Evolutionary conservation across 1,284 basidiomycete genomes (phyloP), one percentile per base, ranked within the genome.

Genomic region (Ustilago bromivora): DNA sequence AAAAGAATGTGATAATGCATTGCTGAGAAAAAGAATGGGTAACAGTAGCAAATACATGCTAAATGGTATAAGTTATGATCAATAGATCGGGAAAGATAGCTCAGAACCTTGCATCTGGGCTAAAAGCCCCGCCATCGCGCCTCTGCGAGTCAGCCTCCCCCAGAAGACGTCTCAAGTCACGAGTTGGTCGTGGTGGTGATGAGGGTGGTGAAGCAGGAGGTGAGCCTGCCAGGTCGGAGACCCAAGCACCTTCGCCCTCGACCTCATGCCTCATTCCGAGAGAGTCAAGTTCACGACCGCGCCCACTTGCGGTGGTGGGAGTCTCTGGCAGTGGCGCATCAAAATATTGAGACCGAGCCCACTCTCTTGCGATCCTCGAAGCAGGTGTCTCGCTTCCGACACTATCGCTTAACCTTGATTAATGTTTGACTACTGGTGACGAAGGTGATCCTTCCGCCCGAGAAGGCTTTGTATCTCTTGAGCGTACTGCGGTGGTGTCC

Each of bases 281-380:
- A 4, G 11, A 41, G 40, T 38, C 5, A 41, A 19, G 43, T 23
- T 17, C 28, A 23, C 17, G 9, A 13, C 19, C 4, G 0, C 13
- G n/a, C 17, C 53, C 38, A 11, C 35, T 31, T 28, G 46, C 19
- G 19, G 28, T 19, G 12, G 43, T 35, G 2, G 64, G 71, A 6
- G 71, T 66, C 10, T 60, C 49, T 1, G 67, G 67, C 53, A 70
- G 36, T 8, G 60, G 57, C n/a, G 57, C 23, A 1, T 49, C 51
- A 15, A 61, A 13, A 38, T 72, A 72, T 43, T 78, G 76, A 7
- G 67, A 61, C 46, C 63, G 64, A 6, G 71, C 61, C 76, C 76
- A 78, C 15, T 78, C 76, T 15, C 76, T 52, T 3, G 76, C 76
- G 8, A 78, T 73, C 58, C 56, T 64, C 2, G 66, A 71, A 2